phyloP scores from a whole-genome alignment of 2,329 filamentous ascomycete species.

The Sclerotinia nivalis region DNA sequence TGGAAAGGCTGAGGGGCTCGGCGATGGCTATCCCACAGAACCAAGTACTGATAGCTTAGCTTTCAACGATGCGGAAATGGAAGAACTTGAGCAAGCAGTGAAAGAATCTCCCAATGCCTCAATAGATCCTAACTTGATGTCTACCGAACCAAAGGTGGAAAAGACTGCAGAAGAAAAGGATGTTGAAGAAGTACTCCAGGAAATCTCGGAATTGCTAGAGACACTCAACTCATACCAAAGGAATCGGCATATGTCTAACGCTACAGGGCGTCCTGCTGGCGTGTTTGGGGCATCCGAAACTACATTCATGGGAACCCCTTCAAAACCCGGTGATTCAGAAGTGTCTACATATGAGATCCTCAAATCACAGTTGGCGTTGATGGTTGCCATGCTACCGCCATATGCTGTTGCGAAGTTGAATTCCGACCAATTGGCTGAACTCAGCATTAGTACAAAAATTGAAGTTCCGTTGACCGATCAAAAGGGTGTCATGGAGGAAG shows the following conservation, averaged over 20 bases:
- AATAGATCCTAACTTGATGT: slow-evolving; percentile 56
- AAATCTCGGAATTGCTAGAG: slow-evolving; percentile 74
- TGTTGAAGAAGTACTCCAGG: slow-evolving; percentile 67
- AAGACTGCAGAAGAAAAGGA: slow-evolving; percentile 60
- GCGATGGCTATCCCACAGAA: slow-evolving; percentile 18
- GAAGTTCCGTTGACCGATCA: slow-evolving; percentile 50
- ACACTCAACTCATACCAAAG: slow-evolving; percentile 77
- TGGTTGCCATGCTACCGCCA: slow-evolving; percentile 55
- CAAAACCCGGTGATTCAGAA: slow-evolving; percentile 62
- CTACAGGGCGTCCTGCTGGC: slow-evolving; percentile 59
- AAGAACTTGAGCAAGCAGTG: slow-evolving; percentile 52
- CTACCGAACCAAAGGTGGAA: slow-evolving; percentile 45
- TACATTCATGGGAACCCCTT: slow-evolving; percentile 55
- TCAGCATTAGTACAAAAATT: slow-evolving; percentile 55
- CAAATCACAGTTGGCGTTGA: slow-evolving; percentile 52
- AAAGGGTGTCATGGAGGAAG: slow-evolving; percentile 56
- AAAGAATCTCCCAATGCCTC: slow-evolving; percentile 59
- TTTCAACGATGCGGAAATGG: slow-evolving; percentile 32
- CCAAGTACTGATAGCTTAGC: slow-evolving; percentile 17
- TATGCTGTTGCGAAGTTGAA: slow-evolving; percentile 59
- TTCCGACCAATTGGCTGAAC: slow-evolving; percentile 54
- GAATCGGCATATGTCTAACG: slow-evolving; percentile 70
- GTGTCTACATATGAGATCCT: slow-evolving; percentile 54
- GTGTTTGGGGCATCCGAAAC: slow-evolving; percentile 66
- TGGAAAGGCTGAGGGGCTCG: slow-evolving; percentile 39